A percentile compares a stretch with the other conserved stretches of the same genome.
Conservation (phyloP, 352 stramenopile species). For the Saprolegnia parasitica region DNA sequence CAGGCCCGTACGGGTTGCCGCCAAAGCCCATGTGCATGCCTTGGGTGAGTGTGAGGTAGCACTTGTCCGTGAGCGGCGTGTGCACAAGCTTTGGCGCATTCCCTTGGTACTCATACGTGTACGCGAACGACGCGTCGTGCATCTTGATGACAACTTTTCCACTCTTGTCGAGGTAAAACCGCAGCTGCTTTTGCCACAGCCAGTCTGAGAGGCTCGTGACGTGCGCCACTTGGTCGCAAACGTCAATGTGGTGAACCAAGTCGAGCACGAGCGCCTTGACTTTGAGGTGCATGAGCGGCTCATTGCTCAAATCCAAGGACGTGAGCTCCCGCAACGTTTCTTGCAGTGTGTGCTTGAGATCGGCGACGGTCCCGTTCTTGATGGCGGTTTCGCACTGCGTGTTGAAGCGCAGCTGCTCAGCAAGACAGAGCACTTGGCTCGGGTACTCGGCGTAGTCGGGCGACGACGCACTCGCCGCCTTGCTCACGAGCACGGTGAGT, state of each 20-base stretch:
- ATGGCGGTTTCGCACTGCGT: conserved; percentile 82
- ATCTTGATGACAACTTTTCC: conserved; percentile 56
- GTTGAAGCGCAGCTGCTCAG: conserved; percentile 91
- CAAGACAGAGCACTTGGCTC: conserved; percentile 88
- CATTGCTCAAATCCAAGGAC: conserved; percentile 78
- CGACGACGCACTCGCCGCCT: conserved; percentile 59
- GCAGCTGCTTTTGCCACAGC: conserved; percentile 93
- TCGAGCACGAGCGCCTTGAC: conserved; percentile 93
- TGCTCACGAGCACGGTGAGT: conserved; percentile 63
- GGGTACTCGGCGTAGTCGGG: conserved; percentile 87
- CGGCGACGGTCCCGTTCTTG: conserved; percentile 50
- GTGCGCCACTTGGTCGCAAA: conserved; percentile 87
- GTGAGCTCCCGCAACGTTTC: conserved; percentile 72
- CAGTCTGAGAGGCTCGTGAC: conserved; percentile 62
- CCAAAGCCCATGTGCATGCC: conserved; percentile 91
- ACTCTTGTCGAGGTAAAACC: conserved; percentile 82
- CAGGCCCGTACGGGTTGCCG: conserved; percentile 91
- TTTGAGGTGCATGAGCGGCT: conserved; percentile 90
- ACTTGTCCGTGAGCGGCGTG: conserved; percentile 93
- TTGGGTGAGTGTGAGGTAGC: conserved; percentile 92
- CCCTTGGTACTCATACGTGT: conserved; percentile 95
- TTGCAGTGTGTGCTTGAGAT: conserved; percentile 63
- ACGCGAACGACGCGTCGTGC: conserved; percentile 83
- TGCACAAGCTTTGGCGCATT: conserved; percentile 92
- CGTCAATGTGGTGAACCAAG: conserved; percentile 93